These are phyloP conservation scores for Gymnopilus junonius DNA, from an alignment of 768 basidiomycete genomes.

Conservation along the genomic window DNA sequence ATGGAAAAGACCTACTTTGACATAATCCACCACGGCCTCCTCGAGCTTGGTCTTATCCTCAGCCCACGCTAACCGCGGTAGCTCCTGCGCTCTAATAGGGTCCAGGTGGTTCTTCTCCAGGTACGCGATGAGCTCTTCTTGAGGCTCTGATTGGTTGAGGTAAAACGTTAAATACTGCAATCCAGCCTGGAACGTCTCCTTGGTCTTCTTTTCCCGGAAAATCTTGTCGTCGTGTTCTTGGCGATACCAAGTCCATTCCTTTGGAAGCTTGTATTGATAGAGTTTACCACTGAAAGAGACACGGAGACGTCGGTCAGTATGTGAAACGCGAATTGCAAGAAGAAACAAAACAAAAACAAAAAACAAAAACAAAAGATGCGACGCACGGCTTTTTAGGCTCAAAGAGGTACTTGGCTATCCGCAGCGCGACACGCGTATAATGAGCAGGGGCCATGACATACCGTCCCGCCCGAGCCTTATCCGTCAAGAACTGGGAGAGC, in stretches of 20 bases:
- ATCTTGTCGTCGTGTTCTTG: constrained; percentile 30
- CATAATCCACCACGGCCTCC: constrained; percentile 20
- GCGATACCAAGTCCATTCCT: constrained; percentile 32
- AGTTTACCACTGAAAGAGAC: constrained; percentile 20
- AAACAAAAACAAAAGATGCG: neutral
- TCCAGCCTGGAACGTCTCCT: constrained; percentile 32
- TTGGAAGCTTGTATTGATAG: constrained; percentile 26
- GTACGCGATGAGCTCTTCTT: constrained; percentile 22
- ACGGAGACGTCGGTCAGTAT: neutral
- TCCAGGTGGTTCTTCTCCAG: constrained; percentile 22
- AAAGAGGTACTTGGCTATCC: constrained; percentile 26
- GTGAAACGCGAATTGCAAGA: too few species aligned
- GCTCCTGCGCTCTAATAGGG: constrained; percentile 25
- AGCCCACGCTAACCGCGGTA: constrained; percentile 28
- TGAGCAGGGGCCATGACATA: constrained; percentile 15
- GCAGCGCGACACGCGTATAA: constrained; percentile 24
- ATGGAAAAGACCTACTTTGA: constrained; percentile 13
- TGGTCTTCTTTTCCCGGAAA: constrained; percentile 28
- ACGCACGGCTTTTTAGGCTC: constrained; percentile 31
- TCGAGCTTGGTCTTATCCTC: constrained; percentile 29
- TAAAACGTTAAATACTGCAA: constrained; percentile 28
- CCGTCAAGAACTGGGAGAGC: constrained; percentile 22
- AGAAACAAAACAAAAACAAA: neutral
- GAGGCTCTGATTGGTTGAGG: constrained; percentile 17
- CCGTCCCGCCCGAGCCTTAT: constrained; percentile 17